phyloP scores from a whole-genome alignment of 805 yeast genomes.

The Kluyveromyces wickerhamii region DNA sequence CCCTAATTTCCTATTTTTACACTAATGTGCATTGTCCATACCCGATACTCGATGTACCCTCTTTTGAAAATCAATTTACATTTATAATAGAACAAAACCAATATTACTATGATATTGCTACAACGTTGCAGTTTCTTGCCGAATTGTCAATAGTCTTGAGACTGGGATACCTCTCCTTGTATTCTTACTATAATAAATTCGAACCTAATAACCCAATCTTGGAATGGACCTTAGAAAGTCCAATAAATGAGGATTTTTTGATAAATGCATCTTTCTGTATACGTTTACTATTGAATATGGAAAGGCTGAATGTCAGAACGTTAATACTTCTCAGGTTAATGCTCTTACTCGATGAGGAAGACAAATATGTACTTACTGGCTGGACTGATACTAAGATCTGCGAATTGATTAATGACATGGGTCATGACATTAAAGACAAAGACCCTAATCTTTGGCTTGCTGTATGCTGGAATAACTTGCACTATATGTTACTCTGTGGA shows the following conservation, averaged over 20 bases:
- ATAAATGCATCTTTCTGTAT: neutral
- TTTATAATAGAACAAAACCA: neutral
- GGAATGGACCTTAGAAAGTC: neutral
- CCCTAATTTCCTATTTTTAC: neutral
- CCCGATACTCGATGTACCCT: neutral
- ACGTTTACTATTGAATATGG: neutral
- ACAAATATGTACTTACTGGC: neutral
- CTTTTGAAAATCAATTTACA: neutral
- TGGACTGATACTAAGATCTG: neutral
- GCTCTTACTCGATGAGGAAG: conserved; percentile 1
- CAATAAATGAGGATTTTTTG: neutral
- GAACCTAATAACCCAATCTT: neutral
- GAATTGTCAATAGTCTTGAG: neutral
- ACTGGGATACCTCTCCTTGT: neutral
- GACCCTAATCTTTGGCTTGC: conserved; percentile 1
- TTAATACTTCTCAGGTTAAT: conserved; percentile 1
- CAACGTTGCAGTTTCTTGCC: neutral
- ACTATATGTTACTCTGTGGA: conserved; percentile 4
- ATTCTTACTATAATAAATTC: neutral
- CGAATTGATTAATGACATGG: conserved; percentile 1
- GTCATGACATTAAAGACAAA: neutral
- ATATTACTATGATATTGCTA: neutral
- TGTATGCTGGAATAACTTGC: conserved; percentile 3
- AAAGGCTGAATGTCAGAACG: neutral
- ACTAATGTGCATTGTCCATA: conserved; percentile 5